Base-by-base conservation (phyloP, 768 basidiomycete species). In the Rhizopogon rudus region DNA sequence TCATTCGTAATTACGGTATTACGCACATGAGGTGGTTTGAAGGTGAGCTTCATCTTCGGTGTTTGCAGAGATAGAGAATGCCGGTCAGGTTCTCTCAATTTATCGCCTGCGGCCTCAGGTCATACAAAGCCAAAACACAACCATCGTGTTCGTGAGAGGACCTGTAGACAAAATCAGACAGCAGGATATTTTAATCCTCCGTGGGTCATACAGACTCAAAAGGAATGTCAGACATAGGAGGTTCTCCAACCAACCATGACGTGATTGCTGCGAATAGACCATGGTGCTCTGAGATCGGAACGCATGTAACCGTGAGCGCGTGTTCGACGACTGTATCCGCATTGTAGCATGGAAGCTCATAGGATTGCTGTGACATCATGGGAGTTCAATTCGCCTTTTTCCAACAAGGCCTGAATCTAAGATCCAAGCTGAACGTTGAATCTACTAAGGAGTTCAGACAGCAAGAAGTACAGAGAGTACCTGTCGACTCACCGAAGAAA, bases 1-100 rank as follows among this genome's bases (percentile, higher is more conserved):
- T 46, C 54, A 29, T 51, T 56, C 3, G 45, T 61, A 17, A 60
- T 52, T 3, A 55, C 44, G 8, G 55, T 54, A 46, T 60, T 60
- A 8, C 51, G 43, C 7, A 60, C 56, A 41, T 57, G 48, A 2
- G 35, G 48, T 3, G 35, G 48, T 25, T 49, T 49, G 48, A 49
- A 49, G 14, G 5, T 49, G 35, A 49, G 48, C 5, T 49, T 49
- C 48, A 49, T 49, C 14, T 49, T 22, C 8, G 20, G 20, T 37
- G 5, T 37, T 20, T 37, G 48, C 20, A 35, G 48, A 16, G 3
- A 6, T 48, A 5, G 22, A 37, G 33, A 20, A 37, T 37, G 20
- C 16, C 9, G 20, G 0, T 0, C 3, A 25, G 33, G 22, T 49
- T 37, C 20, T 37, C 10, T 12, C 12, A 37, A 3, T 12, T 16